Percentiles rank a stretch among this genome's conserved stretches.
phyloP scores from a whole-genome alignment of 176 grass and related monocot genomes.

The Triticum monococcum region DNA sequence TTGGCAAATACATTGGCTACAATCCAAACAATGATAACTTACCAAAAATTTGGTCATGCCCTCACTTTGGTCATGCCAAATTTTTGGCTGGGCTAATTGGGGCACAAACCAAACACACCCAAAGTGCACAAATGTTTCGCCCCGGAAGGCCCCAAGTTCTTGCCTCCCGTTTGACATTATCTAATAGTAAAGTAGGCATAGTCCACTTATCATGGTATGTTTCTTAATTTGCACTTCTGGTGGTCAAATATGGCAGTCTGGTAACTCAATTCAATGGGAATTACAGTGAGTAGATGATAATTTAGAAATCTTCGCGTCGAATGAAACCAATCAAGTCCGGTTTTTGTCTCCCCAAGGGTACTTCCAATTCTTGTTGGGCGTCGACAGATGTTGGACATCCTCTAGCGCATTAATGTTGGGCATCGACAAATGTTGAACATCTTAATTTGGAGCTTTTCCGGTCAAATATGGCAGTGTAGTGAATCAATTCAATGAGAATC shows the following conservation, averaged over 20 bases:
- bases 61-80: too few relatives aligned
- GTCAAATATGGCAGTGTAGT: not conserved
- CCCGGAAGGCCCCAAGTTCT: too few relatives aligned
- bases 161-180: too few relatives aligned
- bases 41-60: too few relatives aligned
- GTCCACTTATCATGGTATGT: not conserved
- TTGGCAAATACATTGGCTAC: too few relatives aligned
- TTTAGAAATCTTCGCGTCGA: conserved; percentile 15
- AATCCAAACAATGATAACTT: too few relatives aligned
- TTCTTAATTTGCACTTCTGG: not conserved
- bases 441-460: not conserved
- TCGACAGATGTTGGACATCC: not conserved
- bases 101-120: too few relatives aligned
- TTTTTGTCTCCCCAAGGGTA: not conserved
- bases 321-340: conserved; percentile 2
- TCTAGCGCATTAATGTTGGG: too few relatives aligned
- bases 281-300: not conserved
- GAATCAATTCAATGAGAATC: not conserved
- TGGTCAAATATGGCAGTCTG: not conserved
- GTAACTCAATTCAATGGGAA: not conserved
- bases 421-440: too few relatives aligned
- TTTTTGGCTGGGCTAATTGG: too few relatives aligned
- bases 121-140: too few relatives aligned
- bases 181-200: too few relatives aligned
- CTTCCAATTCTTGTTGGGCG: not conserved